Evolutionary conservation across 2,329 filamentous ascomycete species (phyloP), one percentile per base, ranked within the genome.

Genomic region (Stagonosporopsis vannaccii): DNA sequence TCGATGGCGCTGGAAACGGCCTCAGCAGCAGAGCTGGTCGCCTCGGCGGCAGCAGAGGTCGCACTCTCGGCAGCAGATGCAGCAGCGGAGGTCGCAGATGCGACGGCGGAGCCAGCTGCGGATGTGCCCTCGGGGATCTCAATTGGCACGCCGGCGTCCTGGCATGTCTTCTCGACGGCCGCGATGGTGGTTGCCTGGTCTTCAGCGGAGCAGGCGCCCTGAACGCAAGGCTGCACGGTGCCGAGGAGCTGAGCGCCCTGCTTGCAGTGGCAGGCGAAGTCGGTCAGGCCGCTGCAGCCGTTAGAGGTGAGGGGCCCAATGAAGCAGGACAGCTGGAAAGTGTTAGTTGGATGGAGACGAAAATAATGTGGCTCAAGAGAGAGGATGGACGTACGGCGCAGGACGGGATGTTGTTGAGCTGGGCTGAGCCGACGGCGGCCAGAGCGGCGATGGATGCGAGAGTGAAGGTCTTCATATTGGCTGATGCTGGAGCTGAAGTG

Each of bases 261-360:
- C 66, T 77, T 66, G 73, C 80, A 82, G 71, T 68, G 65, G 56
- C 65, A 68, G 32, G 75, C 75, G 67, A 82, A 83, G 73, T 83
- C 80, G 58, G 73, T 76, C 30, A 82, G 64, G 13, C 52, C 15
- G n/a, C 70, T 60, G 75, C 81, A 83, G 56, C 80, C 80, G 61
- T 82, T 80, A 26, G 40, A 60, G 49, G 52, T 55, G 36, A 83
- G 71, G 33, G 78, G 74, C 13, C 47, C 58, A 51, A 81, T 36
- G 68, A 83, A 81, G 72, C 81, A 83, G 60, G 61, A 64, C 15
- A 82, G 61, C 81, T 82, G 56, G n/a, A 17, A n/a, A 1, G 33
- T 51, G 60, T 69, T 69, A 72, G 70, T 55, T 9, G 32, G 6
- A 33, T 15, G 3, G 26, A 17, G 23, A 9, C 22, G 23, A 32